Percentiles rank a stretch among this genome's conserved stretches.
phyloP scores from a whole-genome alignment of 352 stramenopile species.

The Pythium scleroteichum region DNA sequence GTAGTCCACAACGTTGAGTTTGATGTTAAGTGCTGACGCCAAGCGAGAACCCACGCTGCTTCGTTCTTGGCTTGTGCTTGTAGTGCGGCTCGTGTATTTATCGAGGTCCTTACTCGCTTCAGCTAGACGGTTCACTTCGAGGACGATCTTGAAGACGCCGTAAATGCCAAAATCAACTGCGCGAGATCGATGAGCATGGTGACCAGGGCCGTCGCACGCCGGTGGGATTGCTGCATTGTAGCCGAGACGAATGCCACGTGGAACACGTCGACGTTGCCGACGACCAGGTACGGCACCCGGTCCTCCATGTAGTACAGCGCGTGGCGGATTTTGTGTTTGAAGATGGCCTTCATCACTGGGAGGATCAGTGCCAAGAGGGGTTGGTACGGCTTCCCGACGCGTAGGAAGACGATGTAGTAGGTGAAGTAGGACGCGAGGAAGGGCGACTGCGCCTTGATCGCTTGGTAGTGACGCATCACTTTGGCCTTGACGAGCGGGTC shows the following conservation, averaged over 20 bases:
- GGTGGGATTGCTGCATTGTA: conserved; percentile 14
- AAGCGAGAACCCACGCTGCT: too few species aligned
- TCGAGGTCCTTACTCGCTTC: too few species aligned
- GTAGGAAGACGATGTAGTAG: too few species aligned
- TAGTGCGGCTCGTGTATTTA: too few species aligned
- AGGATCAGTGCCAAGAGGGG: conserved; percentile 2
- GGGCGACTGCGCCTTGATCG: background rate
- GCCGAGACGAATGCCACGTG: conserved; percentile 16
- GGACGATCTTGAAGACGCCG: too few species aligned
- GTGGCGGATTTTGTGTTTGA: conserved; percentile 14
- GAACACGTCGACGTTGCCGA: conserved; percentile 24
- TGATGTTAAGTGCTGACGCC: too few species aligned
- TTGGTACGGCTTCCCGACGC: background rate
- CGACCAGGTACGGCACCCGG: conserved; percentile 5
- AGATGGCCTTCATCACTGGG: conserved; percentile 16
- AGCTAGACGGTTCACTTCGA: too few species aligned
- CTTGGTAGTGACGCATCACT: background rate
- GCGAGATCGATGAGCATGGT: conserved; percentile 12
- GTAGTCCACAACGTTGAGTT: too few species aligned
- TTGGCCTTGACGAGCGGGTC: background rate
- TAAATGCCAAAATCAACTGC: background rate
- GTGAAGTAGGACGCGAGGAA: conserved; percentile 9
- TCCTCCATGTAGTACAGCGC: conserved; percentile 14
- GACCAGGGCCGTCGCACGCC: background rate
- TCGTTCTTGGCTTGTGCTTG: too few species aligned